A percentile compares a stretch with the other conserved stretches of the same genome.
Evolutionary conservation across 805 yeast genomes (phyloP).

Genomic region (Saccharomycodes ludwigii): DNA sequence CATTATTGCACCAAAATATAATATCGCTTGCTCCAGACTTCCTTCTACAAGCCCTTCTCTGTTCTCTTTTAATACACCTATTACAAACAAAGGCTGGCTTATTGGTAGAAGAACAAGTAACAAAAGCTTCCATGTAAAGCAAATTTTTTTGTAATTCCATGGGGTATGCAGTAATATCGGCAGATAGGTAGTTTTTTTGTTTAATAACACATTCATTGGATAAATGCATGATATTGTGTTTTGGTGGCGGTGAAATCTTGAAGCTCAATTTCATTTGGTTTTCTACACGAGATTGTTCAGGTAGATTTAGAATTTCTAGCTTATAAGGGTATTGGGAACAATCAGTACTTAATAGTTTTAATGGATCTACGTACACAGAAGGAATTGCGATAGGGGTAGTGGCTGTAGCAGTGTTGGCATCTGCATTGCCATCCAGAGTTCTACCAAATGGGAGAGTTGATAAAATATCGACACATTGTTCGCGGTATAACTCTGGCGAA

Average conservation of each 20-base stretch:
- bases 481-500: background rate
- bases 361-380: slow-evolving; percentile 12
- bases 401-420: no score
- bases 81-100: slow-evolving; percentile 67
- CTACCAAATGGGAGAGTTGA: background rate
- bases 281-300: slow-evolving; percentile 81
- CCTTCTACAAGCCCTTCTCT: slow-evolving; percentile 86
- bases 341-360: slow-evolving; percentile 17
- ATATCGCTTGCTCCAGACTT: slow-evolving; percentile 70
- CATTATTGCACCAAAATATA: slow-evolving; percentile 62
- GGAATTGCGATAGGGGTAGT: background rate
- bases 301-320: slow-evolving; percentile 48
- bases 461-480: background rate
- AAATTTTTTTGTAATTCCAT: slow-evolving; percentile 39
- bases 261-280: slow-evolving; percentile 80
- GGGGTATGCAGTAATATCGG: slow-evolving; percentile 28
- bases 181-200: slow-evolving; percentile 61
- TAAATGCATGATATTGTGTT: slow-evolving; percentile 58
- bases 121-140: slow-evolving; percentile 65
- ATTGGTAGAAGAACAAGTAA: slow-evolving; percentile 45
- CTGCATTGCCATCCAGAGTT: no score
- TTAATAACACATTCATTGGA: slow-evolving; percentile 84
- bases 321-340: slow-evolving; percentile 28
- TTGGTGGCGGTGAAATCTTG: slow-evolving; percentile 63
- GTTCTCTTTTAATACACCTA: slow-evolving; percentile 85